Base-by-base conservation (phyloP, 2,329 filamentous ascomycete species). In the Colletotrichum tamarilloi region DNA sequence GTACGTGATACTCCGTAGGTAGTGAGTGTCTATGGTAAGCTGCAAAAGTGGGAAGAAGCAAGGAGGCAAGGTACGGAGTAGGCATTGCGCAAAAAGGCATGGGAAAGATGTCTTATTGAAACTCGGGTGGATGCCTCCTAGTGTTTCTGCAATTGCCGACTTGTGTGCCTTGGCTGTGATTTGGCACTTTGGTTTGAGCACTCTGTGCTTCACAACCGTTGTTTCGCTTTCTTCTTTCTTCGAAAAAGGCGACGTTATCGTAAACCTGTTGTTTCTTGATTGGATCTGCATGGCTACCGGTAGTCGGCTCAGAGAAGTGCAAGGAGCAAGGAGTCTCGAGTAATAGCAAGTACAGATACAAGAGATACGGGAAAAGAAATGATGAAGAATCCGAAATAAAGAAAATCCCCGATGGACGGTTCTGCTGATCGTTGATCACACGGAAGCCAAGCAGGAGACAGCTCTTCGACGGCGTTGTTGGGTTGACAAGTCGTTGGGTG, bases 391-490 rank as follows among this genome's bases (percentile, higher is more conserved):
- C 16, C 14, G 24, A 68, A 42, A 35, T 11, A 35, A 46, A 65
- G 32, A 56, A 72, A 72, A 56, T 60, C 66, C 66, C 66, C 66
- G 53, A 55, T 24, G 19, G 42, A 49, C 42, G 28, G 38, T 68
- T 68, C 52, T 72, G 69, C 63, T 68, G 53, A 73, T 73, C 56
- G 60, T 52, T 70, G 70, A 66, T 73, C 60, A 64, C 69, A 62
- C 66, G 59, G 70, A 60, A 72, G 65, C 66, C 58, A 63, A 68
- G 42, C 64, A 58, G n/a, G 19, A 62, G 53, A 60, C 59, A 55
- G 59, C 68, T 60, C 66, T 69, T 69, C 69, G 69, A 72, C 64
- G 64, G 69, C 58, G 57, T 64, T 55, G 68, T 66, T 72, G 63
- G 56, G 56, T 55, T 67, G 42, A 57, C 38, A 42, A 65, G 67